These are phyloP conservation scores for Populus nigra DNA, from an alignment of 345 rosid genomes.

Conservation along the genomic window DNA sequence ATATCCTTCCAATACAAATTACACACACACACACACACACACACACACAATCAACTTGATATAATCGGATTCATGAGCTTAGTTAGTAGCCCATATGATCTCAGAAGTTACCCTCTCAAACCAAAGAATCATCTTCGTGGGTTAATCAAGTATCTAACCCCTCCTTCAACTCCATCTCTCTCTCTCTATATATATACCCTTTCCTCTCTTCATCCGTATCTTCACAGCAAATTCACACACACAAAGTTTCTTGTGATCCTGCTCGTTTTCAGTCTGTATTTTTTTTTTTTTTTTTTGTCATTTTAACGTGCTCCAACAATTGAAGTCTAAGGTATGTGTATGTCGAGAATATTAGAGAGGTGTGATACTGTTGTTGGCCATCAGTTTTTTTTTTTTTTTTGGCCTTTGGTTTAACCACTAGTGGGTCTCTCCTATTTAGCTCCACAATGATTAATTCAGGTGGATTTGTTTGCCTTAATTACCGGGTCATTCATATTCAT, in stretches of 20 bases:
- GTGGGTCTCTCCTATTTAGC: constrained; percentile 17
- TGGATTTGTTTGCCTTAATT: constrained; percentile 17
- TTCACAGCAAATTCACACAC: neutral
- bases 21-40: neutral
- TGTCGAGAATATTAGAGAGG: neutral
- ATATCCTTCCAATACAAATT: too few species aligned
- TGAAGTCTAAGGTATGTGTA: neutral
- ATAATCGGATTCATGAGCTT: neutral
- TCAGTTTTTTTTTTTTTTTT: neutral
- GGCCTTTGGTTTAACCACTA: neutral
- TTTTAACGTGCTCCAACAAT: neutral
- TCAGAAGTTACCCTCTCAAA: too few species aligned
- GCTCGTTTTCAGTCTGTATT: neutral
- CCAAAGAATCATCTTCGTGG: too few species aligned
- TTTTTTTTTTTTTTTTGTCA: neutral
- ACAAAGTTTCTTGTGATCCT: neutral
- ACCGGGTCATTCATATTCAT: neutral
- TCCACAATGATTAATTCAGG: constrained; percentile 11
- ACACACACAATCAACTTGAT: neutral
- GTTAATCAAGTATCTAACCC: too few species aligned
- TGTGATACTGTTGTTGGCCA: neutral
- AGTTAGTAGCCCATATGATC: neutral
- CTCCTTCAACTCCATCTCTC: neutral
- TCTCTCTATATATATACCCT: neutral
- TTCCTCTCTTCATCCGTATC: too few species aligned